These are phyloP conservation scores for Lentinula boryana DNA, from an alignment of 768 basidiomycete species.

Conservation along the genomic window DNA sequence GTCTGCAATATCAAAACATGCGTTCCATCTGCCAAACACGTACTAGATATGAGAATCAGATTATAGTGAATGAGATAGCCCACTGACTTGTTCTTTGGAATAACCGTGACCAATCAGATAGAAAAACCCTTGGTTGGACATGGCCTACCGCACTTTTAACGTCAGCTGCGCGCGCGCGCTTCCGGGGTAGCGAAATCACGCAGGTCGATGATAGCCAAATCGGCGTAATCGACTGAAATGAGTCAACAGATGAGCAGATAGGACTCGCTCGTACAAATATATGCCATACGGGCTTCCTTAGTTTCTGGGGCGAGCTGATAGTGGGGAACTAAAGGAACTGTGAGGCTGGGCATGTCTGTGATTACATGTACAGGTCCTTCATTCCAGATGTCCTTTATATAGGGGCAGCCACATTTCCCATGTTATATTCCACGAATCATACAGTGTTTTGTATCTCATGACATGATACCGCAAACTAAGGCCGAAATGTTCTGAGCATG, in stretches of 20 bases:
- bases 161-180: slow-evolving; percentile 20
- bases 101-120: slow-evolving; percentile 46
- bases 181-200: slow-evolving; percentile 18
- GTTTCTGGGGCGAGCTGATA: slow-evolving; percentile 27
- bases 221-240: slow-evolving; percentile 33
- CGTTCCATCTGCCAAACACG: slow-evolving; percentile 26
- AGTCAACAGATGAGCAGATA: background rate
- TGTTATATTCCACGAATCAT: too few species aligned
- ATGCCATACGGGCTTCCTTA: slow-evolving; percentile 21
- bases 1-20: slow-evolving; percentile 44
- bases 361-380: background rate
- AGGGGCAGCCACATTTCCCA: too few species aligned
- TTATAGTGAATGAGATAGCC: background rate
- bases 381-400: background rate
- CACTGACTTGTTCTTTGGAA: slow-evolving; percentile 29
- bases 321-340: slow-evolving; percentile 15
- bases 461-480: too few species aligned
- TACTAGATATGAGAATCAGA: background rate
- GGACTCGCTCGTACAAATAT: background rate
- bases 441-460: too few species aligned
- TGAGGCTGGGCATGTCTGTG: slow-evolving; percentile 18
- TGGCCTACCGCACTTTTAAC: slow-evolving; percentile 24
- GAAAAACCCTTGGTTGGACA: slow-evolving; percentile 32
- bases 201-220: slow-evolving; percentile 33
- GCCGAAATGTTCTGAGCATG: too few species aligned